Percentiles rank a stretch among this genome's conserved stretches.
phyloP scores from a whole-genome alignment of 352 stramenopile species.

The Phytophthora macrochlamydospora region DNA sequence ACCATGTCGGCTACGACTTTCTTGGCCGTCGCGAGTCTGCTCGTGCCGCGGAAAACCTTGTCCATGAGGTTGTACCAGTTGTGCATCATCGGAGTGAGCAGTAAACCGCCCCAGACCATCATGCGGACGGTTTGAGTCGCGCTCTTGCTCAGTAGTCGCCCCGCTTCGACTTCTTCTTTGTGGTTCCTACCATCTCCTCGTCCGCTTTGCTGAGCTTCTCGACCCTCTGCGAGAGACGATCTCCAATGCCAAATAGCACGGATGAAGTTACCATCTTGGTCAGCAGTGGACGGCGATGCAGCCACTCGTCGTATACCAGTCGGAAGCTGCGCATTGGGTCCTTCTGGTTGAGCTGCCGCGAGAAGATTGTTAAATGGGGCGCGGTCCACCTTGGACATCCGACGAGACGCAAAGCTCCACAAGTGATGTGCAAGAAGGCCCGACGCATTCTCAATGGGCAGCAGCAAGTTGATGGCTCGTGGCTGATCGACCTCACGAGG shows the following conservation, averaged over 20 bases:
- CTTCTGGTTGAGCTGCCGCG: no score
- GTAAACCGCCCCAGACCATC: constrained; percentile 76
- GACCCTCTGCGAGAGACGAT: constrained; percentile 46
- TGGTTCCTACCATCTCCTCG: no score
- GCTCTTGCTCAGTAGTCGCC: constrained; percentile 7
- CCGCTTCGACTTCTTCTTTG: background rate
- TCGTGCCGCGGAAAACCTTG: constrained; percentile 24
- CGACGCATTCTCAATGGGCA: no score
- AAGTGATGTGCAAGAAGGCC: no score
- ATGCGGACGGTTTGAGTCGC: constrained; percentile 57
- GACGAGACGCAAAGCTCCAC: no score
- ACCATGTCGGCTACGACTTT: constrained; percentile 39
- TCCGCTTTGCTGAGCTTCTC: background rate
- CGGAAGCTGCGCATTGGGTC: constrained; percentile 18
- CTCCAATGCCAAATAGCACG: constrained; percentile 44
- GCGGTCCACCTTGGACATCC: background rate
- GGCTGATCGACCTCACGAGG: no score
- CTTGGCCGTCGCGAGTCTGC: constrained; percentile 23
- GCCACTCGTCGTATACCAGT: constrained; percentile 38
- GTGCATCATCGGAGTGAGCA: constrained; percentile 81
- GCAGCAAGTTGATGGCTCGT: no score
- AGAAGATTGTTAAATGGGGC: no score
- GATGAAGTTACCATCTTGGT: constrained; percentile 53
- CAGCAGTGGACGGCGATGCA: constrained; percentile 43
- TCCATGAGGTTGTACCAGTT: constrained; percentile 87